These are phyloP conservation scores for Biscogniauxia sp. DNA, from an alignment of 2,329 filamentous ascomycete species.

Conservation along the genomic window DNA sequence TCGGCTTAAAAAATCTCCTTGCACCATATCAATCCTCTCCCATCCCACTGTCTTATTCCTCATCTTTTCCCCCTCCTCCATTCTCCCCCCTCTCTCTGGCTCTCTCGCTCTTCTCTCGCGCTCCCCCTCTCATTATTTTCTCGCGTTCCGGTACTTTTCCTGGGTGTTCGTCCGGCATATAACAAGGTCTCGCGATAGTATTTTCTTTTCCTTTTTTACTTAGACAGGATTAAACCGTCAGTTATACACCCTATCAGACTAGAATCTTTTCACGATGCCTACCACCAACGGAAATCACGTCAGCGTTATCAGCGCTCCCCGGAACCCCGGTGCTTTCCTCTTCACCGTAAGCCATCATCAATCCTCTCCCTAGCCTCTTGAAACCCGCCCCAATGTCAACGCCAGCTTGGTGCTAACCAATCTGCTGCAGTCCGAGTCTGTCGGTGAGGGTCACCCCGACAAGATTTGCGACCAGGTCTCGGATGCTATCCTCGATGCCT, in stretches of 20 bases:
- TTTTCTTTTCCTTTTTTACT: constrained; percentile 17
- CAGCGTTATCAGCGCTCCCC: constrained; percentile 40
- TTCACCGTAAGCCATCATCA: constrained; percentile 63
- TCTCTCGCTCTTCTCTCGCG: background rate
- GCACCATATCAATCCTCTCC: background rate
- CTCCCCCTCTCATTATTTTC: background rate
- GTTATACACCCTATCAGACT: constrained; percentile 10
- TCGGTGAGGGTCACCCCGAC: constrained; percentile 88
- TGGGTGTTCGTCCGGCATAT: background rate
- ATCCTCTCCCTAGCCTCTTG: background rate
- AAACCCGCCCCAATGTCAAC: background rate
- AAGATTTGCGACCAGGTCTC: constrained; percentile 99
- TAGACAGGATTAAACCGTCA: constrained; percentile 12
- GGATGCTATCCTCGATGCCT: constrained; percentile 97
- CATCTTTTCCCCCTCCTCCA: constrained; percentile 4
- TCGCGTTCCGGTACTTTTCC: constrained; percentile 4
- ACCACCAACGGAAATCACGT: constrained; percentile 50
- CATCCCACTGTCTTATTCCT: background rate
- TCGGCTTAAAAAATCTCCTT: constrained; percentile 1
- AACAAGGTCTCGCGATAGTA: too few species aligned
- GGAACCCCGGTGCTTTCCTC: constrained; percentile 71
- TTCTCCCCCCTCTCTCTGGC: constrained; percentile 4
- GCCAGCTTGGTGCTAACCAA: constrained; percentile 16
- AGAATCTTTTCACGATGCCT: constrained; percentile 52
- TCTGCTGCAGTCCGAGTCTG: constrained; percentile 68